A percentile compares a stretch with the other conserved stretches of the same genome.
Conservation (phyloP, 2,329 filamentous ascomycete species). For the Gaeumannomyces tritici region DNA sequence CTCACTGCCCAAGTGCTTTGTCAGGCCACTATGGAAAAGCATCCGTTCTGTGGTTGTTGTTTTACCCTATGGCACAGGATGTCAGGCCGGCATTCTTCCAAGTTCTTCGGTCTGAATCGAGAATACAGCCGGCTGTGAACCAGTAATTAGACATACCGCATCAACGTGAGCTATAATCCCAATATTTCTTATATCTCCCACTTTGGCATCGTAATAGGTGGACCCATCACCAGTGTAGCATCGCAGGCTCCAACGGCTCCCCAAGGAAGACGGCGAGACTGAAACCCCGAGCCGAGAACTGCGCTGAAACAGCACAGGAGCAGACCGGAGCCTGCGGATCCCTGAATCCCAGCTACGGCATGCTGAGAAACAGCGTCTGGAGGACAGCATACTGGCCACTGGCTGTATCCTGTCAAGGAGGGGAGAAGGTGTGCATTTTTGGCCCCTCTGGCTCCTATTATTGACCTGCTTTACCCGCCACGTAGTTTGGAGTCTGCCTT, state of each 20-base stretch:
- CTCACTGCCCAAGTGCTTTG: slow-evolving; percentile 67
- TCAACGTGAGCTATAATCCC: slow-evolving; percentile 98
- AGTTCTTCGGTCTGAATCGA: slow-evolving; percentile 4
- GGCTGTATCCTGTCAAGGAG: not conserved
- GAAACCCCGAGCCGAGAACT: not conserved
- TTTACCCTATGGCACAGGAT: slow-evolving; percentile 54
- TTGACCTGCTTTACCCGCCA: not conserved
- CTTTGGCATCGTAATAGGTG: slow-evolving; percentile 22
- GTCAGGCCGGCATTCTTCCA: not conserved
- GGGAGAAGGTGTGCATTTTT: not conserved
- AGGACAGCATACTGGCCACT: not conserved
- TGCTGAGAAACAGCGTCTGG: not conserved
- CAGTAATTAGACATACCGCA: slow-evolving; percentile 45
- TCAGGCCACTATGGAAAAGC: slow-evolving; percentile 93
- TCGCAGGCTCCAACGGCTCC: not conserved
- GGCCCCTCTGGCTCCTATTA: not conserved
- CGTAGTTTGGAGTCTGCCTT: not conserved
- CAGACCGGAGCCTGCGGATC: not conserved
- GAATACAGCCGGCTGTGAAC: not conserved
- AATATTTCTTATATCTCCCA: slow-evolving; percentile 76
- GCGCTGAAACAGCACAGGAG: too few species aligned
- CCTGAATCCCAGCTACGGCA: not conserved
- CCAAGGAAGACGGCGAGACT: not conserved
- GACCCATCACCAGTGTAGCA: not conserved
- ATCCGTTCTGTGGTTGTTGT: slow-evolving; percentile 98